Evolutionary conservation across 139 green algal species (phyloP), one percentile per base, ranked within the genome.

Genomic region (Chlorella ohadii): DNA sequence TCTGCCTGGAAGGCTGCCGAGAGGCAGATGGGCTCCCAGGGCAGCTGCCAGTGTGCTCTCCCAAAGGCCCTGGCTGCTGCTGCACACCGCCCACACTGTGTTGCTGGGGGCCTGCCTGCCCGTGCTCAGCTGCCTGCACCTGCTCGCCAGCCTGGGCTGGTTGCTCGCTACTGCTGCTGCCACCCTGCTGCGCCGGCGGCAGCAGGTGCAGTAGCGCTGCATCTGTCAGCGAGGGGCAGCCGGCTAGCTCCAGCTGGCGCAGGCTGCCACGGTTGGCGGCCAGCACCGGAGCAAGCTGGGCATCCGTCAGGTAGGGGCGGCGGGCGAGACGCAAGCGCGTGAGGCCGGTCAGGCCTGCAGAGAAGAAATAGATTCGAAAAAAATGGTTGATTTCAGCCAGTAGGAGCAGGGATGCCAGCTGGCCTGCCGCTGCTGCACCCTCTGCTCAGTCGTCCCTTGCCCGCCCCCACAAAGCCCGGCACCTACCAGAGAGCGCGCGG

Each of bases 221-320:
- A 33, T 82, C 76, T 3, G 76, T 61, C 19, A 82, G 76, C 19
- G 76, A 66, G 19, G 76, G 25, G 27, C 76, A 82, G 9, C 59
- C 76, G 2, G 59, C 76, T 27, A 82, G 59, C 59, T 82, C 76
- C 76, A 82, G 76, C 57, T 33, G 76, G 4, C n/a, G 59, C 36
- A 82, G 59, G 36, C 36, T 82, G 76, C 36, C 36, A 1, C 36
- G 57, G 76, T 82, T 82, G 76, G 76, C 76, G 16, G 76, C 59
- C 76, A 82, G 57, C 76, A 82, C 22, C 20, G 76, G 76, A 15
- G 59, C 76, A 36, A 82, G 76, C 76, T 72, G 59, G 23, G 76
- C 76, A 27, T 82, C 76, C 0, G 36, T 82, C 27, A 82, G 59
- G 59, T 72, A 82, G 27, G 76, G 76, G 12, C 76, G 76, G 59